Evolutionary conservation across 768 basidiomycete genomes (phyloP).

Genomic region (Hericium alpestre): DNA sequence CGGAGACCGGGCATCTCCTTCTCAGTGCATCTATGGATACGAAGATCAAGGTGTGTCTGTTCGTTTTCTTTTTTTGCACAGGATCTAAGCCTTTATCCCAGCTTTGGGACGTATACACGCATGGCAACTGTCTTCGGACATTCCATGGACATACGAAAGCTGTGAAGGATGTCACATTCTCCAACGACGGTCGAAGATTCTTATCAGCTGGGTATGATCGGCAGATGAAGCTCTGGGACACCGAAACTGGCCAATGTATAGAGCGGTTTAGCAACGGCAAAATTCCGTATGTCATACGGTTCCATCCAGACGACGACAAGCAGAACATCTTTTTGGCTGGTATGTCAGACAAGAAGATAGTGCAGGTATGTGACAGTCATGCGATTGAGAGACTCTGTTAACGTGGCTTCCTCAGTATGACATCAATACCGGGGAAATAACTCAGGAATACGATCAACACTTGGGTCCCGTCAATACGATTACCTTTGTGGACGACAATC

Average conservation of each 20-base stretch:
- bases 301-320: conserved; percentile 94
- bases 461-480: conserved; percentile 97
- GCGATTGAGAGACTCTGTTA: background rate
- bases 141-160: conserved; percentile 96
- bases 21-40: conserved; percentile 97
- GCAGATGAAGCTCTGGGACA: conserved; percentile 98
- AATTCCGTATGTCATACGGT: conserved; percentile 89
- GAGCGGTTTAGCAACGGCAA: conserved; percentile 97
- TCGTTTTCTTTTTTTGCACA: background rate
- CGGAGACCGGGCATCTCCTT: conserved; percentile 83
- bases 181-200: conserved; percentile 84
- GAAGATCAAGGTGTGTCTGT: conserved; percentile 74
- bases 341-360: conserved; percentile 99
- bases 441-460: conserved; percentile 98
- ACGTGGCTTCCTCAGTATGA: conserved; percentile 57
- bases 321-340: conserved; percentile 94
- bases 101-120: conserved; percentile 97
- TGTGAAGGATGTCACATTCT: conserved; percentile 93
- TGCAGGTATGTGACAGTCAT: conserved; percentile 53
- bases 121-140: conserved; percentile 91
- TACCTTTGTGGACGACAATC: conserved; percentile 96
- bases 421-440: conserved; percentile 88
- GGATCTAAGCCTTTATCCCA: conserved; percentile 22
- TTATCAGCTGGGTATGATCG: conserved; percentile 92
- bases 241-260: conserved; percentile 95